These are phyloP conservation scores for sunflower (Helianthus annuus) DNA, from an alignment of 129 eudicot genomes.

Conservation along the genomic window HanXRQr2.0-SUNRISE NC_035443.2:107221473-107221972, in stretches of 20 bases:
- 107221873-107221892: background rate
- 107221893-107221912: background rate
- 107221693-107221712: conserved; percentile 59
- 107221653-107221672: conserved; percentile 59
- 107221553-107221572: background rate
- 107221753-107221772: conserved; percentile 71
- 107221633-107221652: conserved; percentile 39
- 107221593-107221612: too few species aligned
- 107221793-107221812: conserved; percentile 58
- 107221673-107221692: conserved; percentile 51
- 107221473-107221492: conserved; percentile 33
- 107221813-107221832: background rate
- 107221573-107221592: too few species aligned
- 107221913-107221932: background rate
- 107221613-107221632: background rate
- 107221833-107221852: background rate
- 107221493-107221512: conserved; percentile 11
- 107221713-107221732: conserved; percentile 53
- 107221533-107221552: background rate
- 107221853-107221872: background rate
- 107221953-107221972: background rate
- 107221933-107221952: background rate
- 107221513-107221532: background rate
- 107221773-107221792: conserved; percentile 62
- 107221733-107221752: conserved; percentile 63